Conservation (phyloP, 495 filamentous ascomycete species). For the Penicillium arizonense region DNA sequence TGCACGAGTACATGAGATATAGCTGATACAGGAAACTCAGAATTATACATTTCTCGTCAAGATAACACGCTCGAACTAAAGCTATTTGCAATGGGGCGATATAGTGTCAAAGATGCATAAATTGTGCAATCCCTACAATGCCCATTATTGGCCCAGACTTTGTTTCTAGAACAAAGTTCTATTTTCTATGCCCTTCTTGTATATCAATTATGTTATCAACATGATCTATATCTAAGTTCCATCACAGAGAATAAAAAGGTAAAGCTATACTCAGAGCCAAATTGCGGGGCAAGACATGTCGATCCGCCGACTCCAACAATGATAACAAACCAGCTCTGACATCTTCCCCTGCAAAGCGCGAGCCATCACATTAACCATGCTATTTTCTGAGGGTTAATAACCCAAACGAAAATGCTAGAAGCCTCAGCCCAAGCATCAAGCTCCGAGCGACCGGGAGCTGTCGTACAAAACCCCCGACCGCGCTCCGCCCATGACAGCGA, state of each 20-base stretch:
- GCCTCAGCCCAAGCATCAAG: background rate
- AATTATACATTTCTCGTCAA: no score
- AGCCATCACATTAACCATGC: background rate
- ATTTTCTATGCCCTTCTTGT: no score
- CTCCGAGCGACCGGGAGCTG: constrained; percentile 4
- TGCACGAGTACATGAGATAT: no score
- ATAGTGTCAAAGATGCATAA: background rate
- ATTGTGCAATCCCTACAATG: background rate
- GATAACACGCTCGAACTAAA: no score
- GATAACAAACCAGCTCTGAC: background rate
- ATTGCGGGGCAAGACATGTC: background rate
- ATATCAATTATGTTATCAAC: no score
- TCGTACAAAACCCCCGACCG: constrained; percentile 14
- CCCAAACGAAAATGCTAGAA: background rate
- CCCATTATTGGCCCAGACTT: background rate
- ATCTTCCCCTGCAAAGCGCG: background rate
- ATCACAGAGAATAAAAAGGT: background rate
- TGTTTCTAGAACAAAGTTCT: no score
- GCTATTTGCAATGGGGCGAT: background rate
- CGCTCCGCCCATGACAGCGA: constrained; percentile 16
- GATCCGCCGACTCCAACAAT: background rate
- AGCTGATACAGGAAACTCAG: no score
- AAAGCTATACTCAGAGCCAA: no score
- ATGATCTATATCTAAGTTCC: background rate
- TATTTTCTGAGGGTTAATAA: background rate